Evolutionary conservation across 2,329 filamentous ascomycete genomes (phyloP), one percentile per base, ranked within the genome.

Genomic region (Pseudogymnoascus sp.): DNA sequence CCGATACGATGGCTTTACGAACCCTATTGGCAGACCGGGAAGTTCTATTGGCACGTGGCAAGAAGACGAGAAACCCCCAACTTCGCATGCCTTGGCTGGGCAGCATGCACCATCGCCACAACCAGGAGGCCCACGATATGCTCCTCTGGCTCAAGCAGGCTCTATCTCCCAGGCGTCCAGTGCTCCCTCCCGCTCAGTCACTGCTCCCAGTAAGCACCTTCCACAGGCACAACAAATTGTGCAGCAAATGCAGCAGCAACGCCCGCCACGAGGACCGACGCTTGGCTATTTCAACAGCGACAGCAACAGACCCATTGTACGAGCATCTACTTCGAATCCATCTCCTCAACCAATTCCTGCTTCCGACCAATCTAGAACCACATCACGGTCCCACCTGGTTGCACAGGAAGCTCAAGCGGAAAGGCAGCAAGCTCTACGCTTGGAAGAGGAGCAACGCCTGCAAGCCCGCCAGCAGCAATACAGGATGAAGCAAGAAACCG

Each of bases 401-500:
- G 67, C 65, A 12, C 65, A 69, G 33, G 69, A 70, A 39, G 69
- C 69, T 26, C 65, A 69, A 26, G 23, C 67, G 8, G 69, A 71
- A 48, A 63, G 64, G 45, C 62, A 69, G 35, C 61, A 67, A 8
- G 69, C 67, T 34, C 58, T 70, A 15, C 64, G 65, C 52, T 59
- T 68, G 37, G 64, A 63, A 23, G 34, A 63, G 26, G 56, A 61
- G 38, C 60, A 33, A 34, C 61, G 59, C 8, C 57, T 39, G 13
- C 28, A 39, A n/a, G 33, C 56, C 4, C 57, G 28, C n/a, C 59
- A 61, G 19, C 55, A 61, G 56, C 73, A 73, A 30, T 71, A 69
- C 59, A 68, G 71, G n/a, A 62, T 70, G 62, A 71, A 71, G 61
- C 66, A 70, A 61, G 69, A 71, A 59, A 61, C 48, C 2, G 67